A percentile compares a stretch with the other conserved stretches of the same genome.
These are phyloP conservation scores for Lactarius sanguifluus DNA, from an alignment of 768 basidiomycete species.

Conservation along the genomic window DNA sequence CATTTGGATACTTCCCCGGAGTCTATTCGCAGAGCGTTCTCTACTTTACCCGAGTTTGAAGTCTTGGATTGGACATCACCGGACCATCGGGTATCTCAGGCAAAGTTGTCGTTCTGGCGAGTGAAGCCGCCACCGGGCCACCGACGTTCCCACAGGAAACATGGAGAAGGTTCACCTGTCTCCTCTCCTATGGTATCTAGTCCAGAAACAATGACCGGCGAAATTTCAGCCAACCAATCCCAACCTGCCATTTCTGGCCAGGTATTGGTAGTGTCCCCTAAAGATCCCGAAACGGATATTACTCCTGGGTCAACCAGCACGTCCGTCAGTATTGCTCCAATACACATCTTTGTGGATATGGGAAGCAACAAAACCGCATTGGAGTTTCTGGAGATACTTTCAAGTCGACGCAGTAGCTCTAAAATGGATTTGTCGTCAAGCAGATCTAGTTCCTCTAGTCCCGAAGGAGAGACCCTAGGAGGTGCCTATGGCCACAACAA, in stretches of 20 bases:
- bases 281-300: not conserved
- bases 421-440: not conserved
- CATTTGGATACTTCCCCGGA: slow-evolving; percentile 13
- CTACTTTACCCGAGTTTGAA: slow-evolving; percentile 54
- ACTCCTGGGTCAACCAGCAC: slow-evolving; percentile 30
- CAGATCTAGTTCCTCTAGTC: slow-evolving; percentile 6
- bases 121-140: slow-evolving; percentile 36
- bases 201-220: not conserved
- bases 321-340: slow-evolving; percentile 51
- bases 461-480: slow-evolving; percentile 4
- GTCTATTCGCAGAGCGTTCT: not conserved
- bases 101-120: slow-evolving; percentile 65
- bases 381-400: slow-evolving; percentile 50
- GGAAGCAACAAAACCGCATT: slow-evolving; percentile 44
- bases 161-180: slow-evolving; percentile 5
- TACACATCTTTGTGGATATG: slow-evolving; percentile 80
- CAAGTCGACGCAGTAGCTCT: slow-evolving; percentile 15
- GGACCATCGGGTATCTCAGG: slow-evolving; percentile 42
- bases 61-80: slow-evolving; percentile 62
- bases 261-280: slow-evolving; percentile 22
- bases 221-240: slow-evolving; percentile 1
- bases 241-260: slow-evolving; percentile 28
- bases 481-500: not conserved
- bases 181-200: not conserved
- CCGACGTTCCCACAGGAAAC: slow-evolving; percentile 17